Evolutionary conservation across 306 rosid genomes (phyloP), one percentile per base, ranked within the genome.

Genomic region (Glycine soja): DNA sequence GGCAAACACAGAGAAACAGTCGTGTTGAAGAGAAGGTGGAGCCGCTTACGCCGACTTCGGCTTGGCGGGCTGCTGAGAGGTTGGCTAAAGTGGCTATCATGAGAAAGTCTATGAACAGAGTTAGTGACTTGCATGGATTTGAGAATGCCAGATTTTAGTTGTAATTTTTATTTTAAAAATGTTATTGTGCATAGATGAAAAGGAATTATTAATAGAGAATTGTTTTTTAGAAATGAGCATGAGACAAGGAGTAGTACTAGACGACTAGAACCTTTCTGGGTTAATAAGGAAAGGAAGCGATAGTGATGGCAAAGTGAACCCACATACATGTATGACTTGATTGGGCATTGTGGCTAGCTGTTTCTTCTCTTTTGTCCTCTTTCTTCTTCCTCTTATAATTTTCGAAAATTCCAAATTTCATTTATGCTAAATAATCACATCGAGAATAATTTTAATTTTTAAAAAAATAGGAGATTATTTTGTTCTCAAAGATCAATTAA

Each of bases 31-130:
- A 92, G 36, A 95, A 93, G 84, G 8, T 81, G 0, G 99, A 93
- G 90, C 92, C 93, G 58, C 93, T 93, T 0, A 96, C 99, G 38
- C 98, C 97, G 8, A 96, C 97, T 0, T 93, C 97, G 77, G 98
- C 99, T 87, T 96, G 99, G 99, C 75, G 98, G 75, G 94, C 99
- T 16, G 99, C 99, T 0, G 98, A 93, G 87, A 90, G 94, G 64
- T 58, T 96, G 70, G 99, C 99, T 43, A 93, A 96, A 64, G 97
- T 96, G 46, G 99, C 99, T 14, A 96, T 91, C 5, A 90, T 93
- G 97, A 96, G 97, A 24, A 96, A 96, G 91, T 93, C 98, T 0
- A 88, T 93, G 99, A 96, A 96, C 82, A 89, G 98, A 90, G 99
- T 96, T 71, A 96, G 99, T 76, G 99, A 96, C 42, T 82, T 96